phyloP scores from a whole-genome alignment of 2,329 filamentous ascomycete genomes.

The Diaporthe amygdali region DNA sequence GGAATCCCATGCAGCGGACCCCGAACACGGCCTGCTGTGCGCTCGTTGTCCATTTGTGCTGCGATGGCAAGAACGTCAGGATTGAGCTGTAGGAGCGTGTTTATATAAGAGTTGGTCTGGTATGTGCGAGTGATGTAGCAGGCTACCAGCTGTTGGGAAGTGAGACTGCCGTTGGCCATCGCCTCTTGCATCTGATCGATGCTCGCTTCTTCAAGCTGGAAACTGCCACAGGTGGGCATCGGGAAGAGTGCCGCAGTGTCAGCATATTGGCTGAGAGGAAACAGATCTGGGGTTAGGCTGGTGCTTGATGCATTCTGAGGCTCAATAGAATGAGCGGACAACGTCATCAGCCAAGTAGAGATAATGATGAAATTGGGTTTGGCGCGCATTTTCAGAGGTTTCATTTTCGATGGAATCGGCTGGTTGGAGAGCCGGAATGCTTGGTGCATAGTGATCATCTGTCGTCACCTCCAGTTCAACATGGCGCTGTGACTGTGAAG shows the following conservation, averaged over 20 bases:
- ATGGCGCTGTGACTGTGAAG: background rate
- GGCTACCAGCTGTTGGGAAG: constrained; percentile 60
- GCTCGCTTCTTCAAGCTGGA: constrained; percentile 70
- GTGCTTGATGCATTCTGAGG: background rate
- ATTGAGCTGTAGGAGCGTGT: constrained; percentile 69
- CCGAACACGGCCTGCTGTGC: constrained; percentile 58
- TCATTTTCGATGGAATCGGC: background rate
- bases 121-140: constrained; percentile 67
- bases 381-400: background rate
- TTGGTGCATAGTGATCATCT: background rate
- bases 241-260: constrained; percentile 55
- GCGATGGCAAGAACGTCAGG: constrained; percentile 71
- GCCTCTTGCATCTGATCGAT: constrained; percentile 70
- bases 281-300: constrained; percentile 34
- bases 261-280: constrained; percentile 43
- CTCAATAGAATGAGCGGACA: background rate
- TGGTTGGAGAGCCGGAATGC: background rate
- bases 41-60: constrained; percentile 62
- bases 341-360: background rate
- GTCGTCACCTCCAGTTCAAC: background rate
- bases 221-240: constrained; percentile 65
- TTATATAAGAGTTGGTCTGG: constrained; percentile 70
- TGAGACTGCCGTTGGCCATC: constrained; percentile 59
- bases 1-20: constrained; percentile 77
- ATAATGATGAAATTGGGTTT: background rate